Evolutionary conservation across 306 rosid species (phyloP).

Genomic region (Pyrus bretschneideri): DNA sequence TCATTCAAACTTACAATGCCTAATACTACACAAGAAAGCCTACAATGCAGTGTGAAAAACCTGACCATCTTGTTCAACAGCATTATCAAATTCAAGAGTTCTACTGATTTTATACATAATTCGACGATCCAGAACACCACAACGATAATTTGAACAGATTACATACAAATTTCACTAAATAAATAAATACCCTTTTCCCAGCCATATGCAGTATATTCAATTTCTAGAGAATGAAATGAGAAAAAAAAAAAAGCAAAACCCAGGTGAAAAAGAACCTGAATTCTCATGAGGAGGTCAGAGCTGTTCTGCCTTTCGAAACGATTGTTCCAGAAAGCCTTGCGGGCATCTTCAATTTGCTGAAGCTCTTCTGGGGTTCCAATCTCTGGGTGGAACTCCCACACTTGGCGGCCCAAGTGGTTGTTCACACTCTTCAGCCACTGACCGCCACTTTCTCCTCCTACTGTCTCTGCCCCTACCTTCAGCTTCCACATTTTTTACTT

Average conservation of each 20-base stretch:
- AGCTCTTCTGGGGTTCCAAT: constrained; percentile 28
- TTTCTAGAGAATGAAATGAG: neutral
- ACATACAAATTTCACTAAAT: neutral
- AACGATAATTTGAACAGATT: neutral
- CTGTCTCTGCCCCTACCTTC: constrained; percentile 25
- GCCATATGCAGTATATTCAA: neutral
- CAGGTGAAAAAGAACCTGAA: constrained; percentile 23
- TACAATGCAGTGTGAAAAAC: neutral
- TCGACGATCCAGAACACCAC: neutral
- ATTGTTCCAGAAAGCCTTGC: constrained; percentile 19
- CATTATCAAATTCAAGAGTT: neutral
- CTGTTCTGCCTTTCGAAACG: constrained; percentile 32
- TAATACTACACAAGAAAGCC: neutral
- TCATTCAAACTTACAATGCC: neutral
- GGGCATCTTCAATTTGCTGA: constrained; percentile 24
- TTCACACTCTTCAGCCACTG: constrained; percentile 22
- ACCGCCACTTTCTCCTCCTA: constrained; percentile 5
- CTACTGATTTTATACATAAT: neutral
- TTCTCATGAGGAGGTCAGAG: constrained; percentile 34
- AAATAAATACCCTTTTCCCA: neutral
- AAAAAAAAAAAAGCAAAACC: neutral
- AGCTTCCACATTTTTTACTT: constrained; percentile 31
- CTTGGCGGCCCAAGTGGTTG: constrained; percentile 32
- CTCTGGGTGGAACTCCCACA: constrained; percentile 34
- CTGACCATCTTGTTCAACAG: neutral